phyloP scores from a whole-genome alignment of 805 yeast genomes.

The Metschnikowia lunata region DNA sequence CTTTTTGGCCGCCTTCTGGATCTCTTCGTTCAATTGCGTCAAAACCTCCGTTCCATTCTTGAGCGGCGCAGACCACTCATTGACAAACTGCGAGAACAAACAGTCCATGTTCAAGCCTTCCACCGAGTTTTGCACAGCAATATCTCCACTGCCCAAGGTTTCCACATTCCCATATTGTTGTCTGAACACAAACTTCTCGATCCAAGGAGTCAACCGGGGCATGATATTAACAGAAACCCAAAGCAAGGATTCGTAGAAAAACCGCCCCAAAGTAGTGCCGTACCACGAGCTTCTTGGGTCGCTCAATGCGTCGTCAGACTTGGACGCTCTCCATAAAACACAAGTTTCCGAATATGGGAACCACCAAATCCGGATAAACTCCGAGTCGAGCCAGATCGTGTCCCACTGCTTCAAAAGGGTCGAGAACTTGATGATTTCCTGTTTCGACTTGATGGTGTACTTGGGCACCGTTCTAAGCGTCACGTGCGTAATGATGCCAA shows the following conservation, averaged over 20 bases:
- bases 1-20: conserved; percentile 52
- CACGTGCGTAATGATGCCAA: conserved; percentile 83
- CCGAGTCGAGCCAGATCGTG: conserved; percentile 80
- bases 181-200: conserved; percentile 79
- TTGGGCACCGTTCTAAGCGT: conserved; percentile 82
- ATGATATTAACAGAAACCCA: conserved; percentile 72
- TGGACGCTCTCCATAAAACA: conserved; percentile 85
- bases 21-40: conserved; percentile 55
- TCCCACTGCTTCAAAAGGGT: conserved; percentile 72
- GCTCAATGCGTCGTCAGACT: conserved; percentile 60
- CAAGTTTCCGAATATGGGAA: conserved; percentile 87
- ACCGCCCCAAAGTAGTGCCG: conserved; percentile 74
- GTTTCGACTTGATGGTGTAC: conserved; percentile 73
- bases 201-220: conserved; percentile 76
- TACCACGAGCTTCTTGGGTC: conserved; percentile 76
- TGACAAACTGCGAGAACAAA: conserved; percentile 85
- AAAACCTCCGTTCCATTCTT: conserved; percentile 71
- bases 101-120: conserved; percentile 95
- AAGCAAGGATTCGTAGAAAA: conserved; percentile 71
- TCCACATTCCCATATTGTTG: conserved; percentile 80
- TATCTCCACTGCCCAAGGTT: conserved; percentile 55
- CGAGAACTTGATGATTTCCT: conserved; percentile 77
- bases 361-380: conserved; percentile 95
- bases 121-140: conserved; percentile 74
- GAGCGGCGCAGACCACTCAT: conserved; percentile 96